Evolutionary conservation across 2,329 filamentous ascomycete genomes (phyloP).

Genomic region (Talaromyces verruculosus): DNA sequence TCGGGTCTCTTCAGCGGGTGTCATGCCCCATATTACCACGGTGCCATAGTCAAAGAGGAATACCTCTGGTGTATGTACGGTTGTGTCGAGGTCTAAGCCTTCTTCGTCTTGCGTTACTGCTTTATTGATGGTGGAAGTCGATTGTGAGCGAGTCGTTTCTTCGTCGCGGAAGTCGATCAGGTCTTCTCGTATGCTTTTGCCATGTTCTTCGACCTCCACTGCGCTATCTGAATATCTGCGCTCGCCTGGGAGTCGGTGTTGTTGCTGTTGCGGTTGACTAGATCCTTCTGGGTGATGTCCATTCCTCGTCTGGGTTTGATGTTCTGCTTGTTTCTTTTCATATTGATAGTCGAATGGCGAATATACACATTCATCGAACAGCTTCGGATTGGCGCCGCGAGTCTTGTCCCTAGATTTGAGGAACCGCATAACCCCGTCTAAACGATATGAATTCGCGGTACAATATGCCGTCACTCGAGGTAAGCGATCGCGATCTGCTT

Average conservation of each 20-base stretch:
- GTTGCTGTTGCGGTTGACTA: constrained; percentile 23
- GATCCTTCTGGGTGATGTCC: constrained; percentile 34
- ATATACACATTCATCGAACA: constrained; percentile 98
- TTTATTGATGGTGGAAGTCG: constrained; percentile 26
- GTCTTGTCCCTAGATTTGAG: constrained; percentile 79
- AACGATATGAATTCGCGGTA: constrained; percentile 85
- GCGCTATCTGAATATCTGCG: constrained; percentile 68
- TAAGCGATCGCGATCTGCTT: constrained; percentile 82
- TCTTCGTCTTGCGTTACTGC: constrained; percentile 31
- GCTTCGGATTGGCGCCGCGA: constrained; percentile 78
- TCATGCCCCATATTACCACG: constrained; percentile 98
- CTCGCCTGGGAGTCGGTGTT: constrained; percentile 49
- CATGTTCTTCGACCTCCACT: constrained; percentile 64
- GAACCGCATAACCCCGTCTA: constrained; percentile 86
- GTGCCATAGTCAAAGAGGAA: constrained; percentile 98
- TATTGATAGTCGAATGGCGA: constrained; percentile 82
- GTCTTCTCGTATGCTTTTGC: constrained; percentile 57
- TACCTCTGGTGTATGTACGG: constrained; percentile 87
- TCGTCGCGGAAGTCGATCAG: constrained; percentile 63
- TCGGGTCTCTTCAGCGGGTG: constrained; percentile 78
- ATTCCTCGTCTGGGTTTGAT: constrained; percentile 35
- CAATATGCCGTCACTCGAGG: constrained; percentile 96
- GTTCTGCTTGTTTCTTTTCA: constrained; percentile 40
- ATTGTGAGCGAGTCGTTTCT: constrained; percentile 36
- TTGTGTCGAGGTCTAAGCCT: constrained; percentile 74